These are phyloP conservation scores for Hanseniaspora vineae DNA, from an alignment of 805 yeast species.

Conservation along the genomic window DNA sequence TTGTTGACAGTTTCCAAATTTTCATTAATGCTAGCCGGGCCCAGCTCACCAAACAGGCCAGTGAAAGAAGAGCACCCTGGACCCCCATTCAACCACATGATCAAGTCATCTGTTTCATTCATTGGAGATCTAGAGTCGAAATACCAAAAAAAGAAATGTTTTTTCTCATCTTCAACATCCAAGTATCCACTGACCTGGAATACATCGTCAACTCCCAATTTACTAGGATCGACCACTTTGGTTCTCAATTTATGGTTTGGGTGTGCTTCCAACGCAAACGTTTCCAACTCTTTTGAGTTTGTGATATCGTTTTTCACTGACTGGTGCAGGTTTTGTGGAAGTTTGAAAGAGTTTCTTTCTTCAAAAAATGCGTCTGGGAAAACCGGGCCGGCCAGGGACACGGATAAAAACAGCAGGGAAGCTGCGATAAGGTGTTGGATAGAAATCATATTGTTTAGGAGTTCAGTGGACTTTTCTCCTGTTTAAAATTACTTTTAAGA, in stretches of 20 bases:
- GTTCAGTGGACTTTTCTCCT: too few relatives aligned
- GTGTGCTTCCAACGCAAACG: neutral
- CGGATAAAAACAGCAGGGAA: too few relatives aligned
- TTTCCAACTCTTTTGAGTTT: neutral
- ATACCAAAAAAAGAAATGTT: constrained; percentile 87
- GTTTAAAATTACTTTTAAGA: too few relatives aligned
- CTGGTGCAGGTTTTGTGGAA: neutral
- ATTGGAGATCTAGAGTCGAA: constrained; percentile 58
- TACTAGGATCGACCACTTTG: neutral
- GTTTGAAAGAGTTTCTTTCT: neutral
- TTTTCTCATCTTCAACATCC: constrained; percentile 53
- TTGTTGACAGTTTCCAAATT: constrained; percentile 53
- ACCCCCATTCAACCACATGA: constrained; percentile 87
- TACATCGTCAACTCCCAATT: constrained; percentile 24
- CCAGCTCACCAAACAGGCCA: constrained; percentile 77
- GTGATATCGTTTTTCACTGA: neutral
- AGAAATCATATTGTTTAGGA: too few relatives aligned
- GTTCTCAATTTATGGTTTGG: neutral
- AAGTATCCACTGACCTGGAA: constrained; percentile 76
- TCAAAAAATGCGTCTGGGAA: too few relatives aligned
- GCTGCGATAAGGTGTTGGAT: too few relatives aligned
- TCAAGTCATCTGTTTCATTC: constrained; percentile 66
- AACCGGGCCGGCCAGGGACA: too few relatives aligned
- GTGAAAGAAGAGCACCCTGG: constrained; percentile 90
- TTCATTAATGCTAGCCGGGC: constrained; percentile 58